Evolutionary conservation across 148 eudicot genomes (phyloP).

Genomic region (Cornus suecica): DNA sequence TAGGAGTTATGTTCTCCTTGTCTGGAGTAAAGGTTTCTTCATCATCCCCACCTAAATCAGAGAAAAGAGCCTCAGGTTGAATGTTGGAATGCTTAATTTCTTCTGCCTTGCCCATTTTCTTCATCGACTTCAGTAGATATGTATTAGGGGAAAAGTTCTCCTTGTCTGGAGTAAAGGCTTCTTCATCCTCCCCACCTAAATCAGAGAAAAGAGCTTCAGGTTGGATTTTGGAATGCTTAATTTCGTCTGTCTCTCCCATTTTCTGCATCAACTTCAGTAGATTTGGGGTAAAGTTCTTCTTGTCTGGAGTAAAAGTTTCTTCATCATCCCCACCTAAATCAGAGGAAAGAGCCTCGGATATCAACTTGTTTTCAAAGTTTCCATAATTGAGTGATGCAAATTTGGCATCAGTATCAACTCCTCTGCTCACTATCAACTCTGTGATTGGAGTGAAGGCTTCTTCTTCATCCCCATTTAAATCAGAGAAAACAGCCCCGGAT

Average conservation of each 20-base stretch:
- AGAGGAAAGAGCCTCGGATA: conserved; percentile 26
- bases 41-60: conserved; percentile 19
- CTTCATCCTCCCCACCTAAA: conserved; percentile 20
- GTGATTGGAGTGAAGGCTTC: conserved; percentile 43
- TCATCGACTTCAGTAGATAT: conserved; percentile 31
- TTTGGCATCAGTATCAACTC: conserved; percentile 5
- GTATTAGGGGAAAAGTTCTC: conserved; percentile 41
- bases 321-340: conserved; percentile 19
- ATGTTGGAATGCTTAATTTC: conserved; percentile 27
- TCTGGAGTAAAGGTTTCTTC: conserved; percentile 42
- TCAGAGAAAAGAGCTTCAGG: conserved; percentile 24
- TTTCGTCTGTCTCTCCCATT: conserved; percentile 32
- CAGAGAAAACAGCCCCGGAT: conserved; percentile 28
- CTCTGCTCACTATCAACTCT: conserved; percentile 18
- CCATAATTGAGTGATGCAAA: conserved; percentile 14
- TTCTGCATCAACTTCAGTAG: conserved; percentile 41
- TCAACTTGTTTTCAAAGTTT: conserved; percentile 20
- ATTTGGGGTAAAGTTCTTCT: conserved; percentile 40
- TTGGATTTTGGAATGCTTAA: conserved; percentile 18
- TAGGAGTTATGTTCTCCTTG: conserved; percentile 43
- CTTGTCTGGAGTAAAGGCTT: conserved; percentile 45
- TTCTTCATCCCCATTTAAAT: conserved; percentile 28
- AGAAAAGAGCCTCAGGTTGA: too few relatives aligned
- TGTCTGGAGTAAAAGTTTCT: conserved; percentile 45
- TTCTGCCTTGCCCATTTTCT: conserved; percentile 37